phyloP scores from a whole-genome alignment of 2,329 filamentous ascomycete species.

The Trichophyton mentagrophytes region DNA sequence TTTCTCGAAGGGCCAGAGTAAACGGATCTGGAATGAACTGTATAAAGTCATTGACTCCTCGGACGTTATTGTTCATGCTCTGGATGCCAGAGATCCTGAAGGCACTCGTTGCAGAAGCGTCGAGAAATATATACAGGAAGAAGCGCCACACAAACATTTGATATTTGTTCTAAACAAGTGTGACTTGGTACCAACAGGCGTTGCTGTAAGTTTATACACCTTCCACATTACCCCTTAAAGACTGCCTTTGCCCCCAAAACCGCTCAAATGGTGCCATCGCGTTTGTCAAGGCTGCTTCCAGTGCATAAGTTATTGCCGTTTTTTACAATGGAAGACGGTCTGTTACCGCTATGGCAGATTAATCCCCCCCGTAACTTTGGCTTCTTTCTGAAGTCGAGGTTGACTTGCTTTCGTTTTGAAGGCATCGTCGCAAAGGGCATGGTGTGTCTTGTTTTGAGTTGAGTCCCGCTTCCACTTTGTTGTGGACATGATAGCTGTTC shows the following conservation, averaged over 20 bases:
- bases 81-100: conserved; percentile 78
- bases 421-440: conserved; percentile 57
- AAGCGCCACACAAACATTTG: conserved; percentile 92
- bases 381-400: conserved; percentile 50
- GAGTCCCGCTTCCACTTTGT: conserved; percentile 61
- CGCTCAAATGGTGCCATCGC: conserved; percentile 40
- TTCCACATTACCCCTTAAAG: conserved; percentile 6
- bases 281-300: conserved; percentile 76
- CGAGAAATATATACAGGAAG: conserved; percentile 84
- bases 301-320: conserved; percentile 7
- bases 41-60: conserved; percentile 93
- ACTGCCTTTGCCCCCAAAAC: background rate
- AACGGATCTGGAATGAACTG: conserved; percentile 93
- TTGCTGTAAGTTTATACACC: conserved; percentile 64
- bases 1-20: conserved; percentile 88
- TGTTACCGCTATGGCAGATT: conserved; percentile 99
- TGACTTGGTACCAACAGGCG: conserved; percentile 80
- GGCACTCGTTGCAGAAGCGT: conserved; percentile 82
- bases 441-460: conserved; percentile 93
- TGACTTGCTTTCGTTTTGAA: conserved; percentile 82
- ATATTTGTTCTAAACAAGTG: conserved; percentile 84
- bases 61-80: conserved; percentile 88
- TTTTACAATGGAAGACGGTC: conserved; percentile 59
- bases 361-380: conserved; percentile 57
- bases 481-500: conserved; percentile 55